Evolutionary conservation across 305 asterid species (phyloP), one percentile per base, ranked within the genome.

Genomic region (Solanum hybrid): DNA sequence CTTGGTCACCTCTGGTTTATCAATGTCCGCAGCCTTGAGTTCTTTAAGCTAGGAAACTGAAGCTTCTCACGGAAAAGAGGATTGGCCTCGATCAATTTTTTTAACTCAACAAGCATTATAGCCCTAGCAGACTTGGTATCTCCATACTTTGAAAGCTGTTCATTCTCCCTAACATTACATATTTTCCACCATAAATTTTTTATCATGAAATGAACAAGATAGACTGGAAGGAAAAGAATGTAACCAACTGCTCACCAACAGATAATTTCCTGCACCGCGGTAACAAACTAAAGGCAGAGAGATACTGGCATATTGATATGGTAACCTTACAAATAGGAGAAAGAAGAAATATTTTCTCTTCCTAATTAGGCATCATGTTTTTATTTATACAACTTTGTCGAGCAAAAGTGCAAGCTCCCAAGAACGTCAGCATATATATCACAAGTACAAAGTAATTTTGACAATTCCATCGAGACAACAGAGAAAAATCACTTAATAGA

Each of bases 31-130:
- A 95, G 92, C 88, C 98, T 93, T 37, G 96, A 92, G 93, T 89
- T 92, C 93, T 91, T 93, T 80, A 95, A 91, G 90, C 86, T 80
- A 42, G 98, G 98, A 86, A 95, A 93, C 91, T 94, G 95, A 91
- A 95, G 97, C 91, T 95, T 95, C 77, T 95, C 96, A 6, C 95
- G 94, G 90, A 95, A 95, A 76, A 90, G 94, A 9, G 97, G 98
- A 89, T 95, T 95, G 9, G 94, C 95, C 91, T 93, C 96, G 11
- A 95, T 92, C 89, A 95, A 80, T 85, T 93, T 95, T 93, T 94
- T 95, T 73, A 95, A 91, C 90, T 95, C 96, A 92, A 91, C 90
- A 88, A 95, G 93, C 95, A 95, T 91, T 71, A 91, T 90, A 40
- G 95, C 93, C 86, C 98, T 94, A 42, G 96, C 94, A 61, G 96